Percentiles rank a stretch among this genome's conserved stretches.
Conservation (phyloP, 2,329 filamentous ascomycete genomes). For the Akanthomyces lecanii region DNA sequence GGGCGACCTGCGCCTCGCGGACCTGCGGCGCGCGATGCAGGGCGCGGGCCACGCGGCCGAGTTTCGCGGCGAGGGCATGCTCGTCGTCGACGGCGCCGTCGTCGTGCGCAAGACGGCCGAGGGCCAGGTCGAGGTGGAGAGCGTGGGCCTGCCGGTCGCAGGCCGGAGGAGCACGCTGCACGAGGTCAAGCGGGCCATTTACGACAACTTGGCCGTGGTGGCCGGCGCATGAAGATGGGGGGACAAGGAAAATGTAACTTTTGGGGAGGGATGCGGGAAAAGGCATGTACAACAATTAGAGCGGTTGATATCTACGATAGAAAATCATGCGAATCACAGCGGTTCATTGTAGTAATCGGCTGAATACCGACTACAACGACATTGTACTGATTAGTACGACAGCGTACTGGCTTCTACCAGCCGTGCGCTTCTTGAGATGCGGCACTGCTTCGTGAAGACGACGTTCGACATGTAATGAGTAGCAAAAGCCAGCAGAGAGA, state of each 20-base stretch:
- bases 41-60: slow-evolving; percentile 79
- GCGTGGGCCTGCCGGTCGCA: slow-evolving; percentile 48
- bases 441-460: no score
- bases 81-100: slow-evolving; percentile 84
- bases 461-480: no score
- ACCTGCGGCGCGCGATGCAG: slow-evolving; percentile 81
- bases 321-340: no score
- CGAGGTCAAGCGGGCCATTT: slow-evolving; percentile 85
- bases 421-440: no score
- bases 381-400: no score
- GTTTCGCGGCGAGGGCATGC: slow-evolving; percentile 86
- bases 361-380: no score
- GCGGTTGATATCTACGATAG: no score
- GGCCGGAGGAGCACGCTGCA: slow-evolving; percentile 66
- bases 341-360: no score
- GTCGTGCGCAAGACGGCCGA: slow-evolving; percentile 83
- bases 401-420: no score
- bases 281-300: no score
- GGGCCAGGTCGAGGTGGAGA: slow-evolving; percentile 86
- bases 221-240: slow-evolving; percentile 55
- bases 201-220: slow-evolving; percentile 89
- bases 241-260: background rate
- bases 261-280: no score
- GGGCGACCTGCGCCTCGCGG: slow-evolving; percentile 83
- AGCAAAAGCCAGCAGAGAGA: no score